phyloP scores from a whole-genome alignment of 176 grass and related monocot genomes.

The Oryza rufipogon region DNA sequence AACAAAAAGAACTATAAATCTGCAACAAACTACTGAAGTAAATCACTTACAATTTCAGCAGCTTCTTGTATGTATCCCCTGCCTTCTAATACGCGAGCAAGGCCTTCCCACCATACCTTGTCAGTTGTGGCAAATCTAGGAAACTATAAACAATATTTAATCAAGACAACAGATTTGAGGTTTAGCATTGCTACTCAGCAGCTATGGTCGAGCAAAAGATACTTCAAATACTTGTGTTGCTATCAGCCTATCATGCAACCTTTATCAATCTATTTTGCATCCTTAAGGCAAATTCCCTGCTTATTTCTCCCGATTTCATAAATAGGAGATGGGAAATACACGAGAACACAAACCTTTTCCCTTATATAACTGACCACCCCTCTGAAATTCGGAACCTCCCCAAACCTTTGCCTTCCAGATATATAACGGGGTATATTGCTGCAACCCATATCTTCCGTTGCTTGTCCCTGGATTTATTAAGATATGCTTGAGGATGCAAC shows the following conservation, averaged over 20 bases:
- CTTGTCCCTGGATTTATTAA: constrained; percentile 47
- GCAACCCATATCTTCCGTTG: constrained; percentile 24
- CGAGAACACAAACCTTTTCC: constrained; percentile 72
- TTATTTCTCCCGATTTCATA: constrained; percentile 14
- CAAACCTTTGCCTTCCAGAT: constrained; percentile 36
- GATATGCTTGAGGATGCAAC: constrained; percentile 17
- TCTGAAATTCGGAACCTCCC: constrained; percentile 57
- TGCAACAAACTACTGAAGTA: constrained; percentile 25
- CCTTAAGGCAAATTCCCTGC: constrained; percentile 10
- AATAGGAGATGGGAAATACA: background rate
- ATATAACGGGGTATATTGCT: constrained; percentile 24
- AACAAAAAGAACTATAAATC: background rate
- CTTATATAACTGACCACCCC: constrained; percentile 59
- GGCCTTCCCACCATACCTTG: constrained; percentile 85
- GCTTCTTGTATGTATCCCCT: constrained; percentile 76
- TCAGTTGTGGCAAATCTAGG: constrained; percentile 67
- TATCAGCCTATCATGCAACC: background rate
- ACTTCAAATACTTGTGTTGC: constrained; percentile 22
- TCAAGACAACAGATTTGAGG: constrained; percentile 24
- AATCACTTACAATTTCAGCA: constrained; percentile 72
- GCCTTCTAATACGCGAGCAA: constrained; percentile 68
- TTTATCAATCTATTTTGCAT: background rate
- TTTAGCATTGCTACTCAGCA: background rate
- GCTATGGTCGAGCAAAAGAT: background rate
- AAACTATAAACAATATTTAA: constrained; percentile 48